These are phyloP conservation scores for Neoboletus magnificus DNA, from an alignment of 768 basidiomycete species.

Conservation along the genomic window DNA sequence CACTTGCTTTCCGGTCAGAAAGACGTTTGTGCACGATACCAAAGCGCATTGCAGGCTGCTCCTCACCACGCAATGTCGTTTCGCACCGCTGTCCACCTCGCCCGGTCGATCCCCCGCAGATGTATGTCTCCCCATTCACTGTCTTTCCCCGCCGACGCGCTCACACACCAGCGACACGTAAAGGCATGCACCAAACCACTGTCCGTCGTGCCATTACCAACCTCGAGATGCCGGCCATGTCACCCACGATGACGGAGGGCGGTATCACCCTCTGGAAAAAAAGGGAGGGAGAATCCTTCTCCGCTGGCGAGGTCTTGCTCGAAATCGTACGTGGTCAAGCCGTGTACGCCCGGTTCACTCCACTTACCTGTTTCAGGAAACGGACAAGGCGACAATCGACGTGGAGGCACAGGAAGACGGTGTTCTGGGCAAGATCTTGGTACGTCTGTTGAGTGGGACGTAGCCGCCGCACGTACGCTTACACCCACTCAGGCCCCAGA, in stretches of 20 bases:
- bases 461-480: background rate
- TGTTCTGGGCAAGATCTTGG: constrained; percentile 88
- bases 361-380: constrained; percentile 56
- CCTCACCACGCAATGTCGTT: constrained; percentile 12
- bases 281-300: constrained; percentile 75
- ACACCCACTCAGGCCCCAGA: constrained; percentile 52
- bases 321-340: constrained; percentile 66
- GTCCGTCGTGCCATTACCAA: constrained; percentile 61
- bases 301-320: constrained; percentile 79
- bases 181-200: constrained; percentile 48
- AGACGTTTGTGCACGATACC: no score
- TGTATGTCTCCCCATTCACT: constrained; percentile 12
- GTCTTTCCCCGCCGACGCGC: background rate
- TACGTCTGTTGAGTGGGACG: constrained; percentile 36
- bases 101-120: constrained; percentile 20
- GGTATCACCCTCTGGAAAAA: constrained; percentile 91
- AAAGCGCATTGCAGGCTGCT: background rate
- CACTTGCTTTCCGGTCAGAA: background rate
- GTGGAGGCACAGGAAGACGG: constrained; percentile 99
- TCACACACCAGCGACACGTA: constrained; percentile 1
- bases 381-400: constrained; percentile 95
- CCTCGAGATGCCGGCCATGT: constrained; percentile 95
- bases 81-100: constrained; percentile 9
- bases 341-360: background rate
- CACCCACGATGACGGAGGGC: constrained; percentile 95